Evolutionary conservation across 1,284 basidiomycete genomes (phyloP), one percentile per base, ranked within the genome.

Genomic region (Stereum hirsutum): DNA sequence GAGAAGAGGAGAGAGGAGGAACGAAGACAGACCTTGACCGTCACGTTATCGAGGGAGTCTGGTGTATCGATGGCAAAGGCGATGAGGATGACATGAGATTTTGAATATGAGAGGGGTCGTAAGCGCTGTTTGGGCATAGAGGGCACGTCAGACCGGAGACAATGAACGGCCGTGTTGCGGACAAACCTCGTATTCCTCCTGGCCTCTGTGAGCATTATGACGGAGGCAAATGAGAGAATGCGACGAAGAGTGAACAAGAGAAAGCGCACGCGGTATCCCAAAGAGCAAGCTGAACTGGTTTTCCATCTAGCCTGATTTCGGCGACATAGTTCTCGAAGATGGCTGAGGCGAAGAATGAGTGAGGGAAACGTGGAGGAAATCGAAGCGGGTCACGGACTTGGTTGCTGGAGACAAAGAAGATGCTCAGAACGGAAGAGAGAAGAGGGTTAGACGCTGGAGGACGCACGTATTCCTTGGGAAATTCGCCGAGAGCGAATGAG

Each of bases 271-370:
- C 94, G 46, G 93, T 97, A 74, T 97, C 94, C 94, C 94, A 97
- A 28, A 97, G 66, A 32, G 94, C 93, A 44, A 97, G 68, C 62
- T 97, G 93, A 19, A 98, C 89, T 33, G 93, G 89, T 64, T 98
- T 98, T 52, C 93, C 93, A 63, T 99, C 95, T 44, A 98, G 72
- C 55, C 92, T 75, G 57, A 99, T 96, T 69, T 98, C 95, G 37
- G 95, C 94, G 48, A 98, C 94, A 64, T 97, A 99, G 62, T 98
- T 99, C 68, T 96, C 93, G 57, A 96, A 96, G 44, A 96, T 92
- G 44, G 91, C 89, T 83, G 67, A 46, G 41, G 34, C 26, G 42
- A 32, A 26, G 42, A 45, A 37, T 26, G 20, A 10, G 40, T 25
- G 23, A 41, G 20, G 14, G 21, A 31, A 14, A 28, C 23, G 15